phyloP scores from a whole-genome alignment of 148 eudicot species.

The Limonium bicolor region DNA sequence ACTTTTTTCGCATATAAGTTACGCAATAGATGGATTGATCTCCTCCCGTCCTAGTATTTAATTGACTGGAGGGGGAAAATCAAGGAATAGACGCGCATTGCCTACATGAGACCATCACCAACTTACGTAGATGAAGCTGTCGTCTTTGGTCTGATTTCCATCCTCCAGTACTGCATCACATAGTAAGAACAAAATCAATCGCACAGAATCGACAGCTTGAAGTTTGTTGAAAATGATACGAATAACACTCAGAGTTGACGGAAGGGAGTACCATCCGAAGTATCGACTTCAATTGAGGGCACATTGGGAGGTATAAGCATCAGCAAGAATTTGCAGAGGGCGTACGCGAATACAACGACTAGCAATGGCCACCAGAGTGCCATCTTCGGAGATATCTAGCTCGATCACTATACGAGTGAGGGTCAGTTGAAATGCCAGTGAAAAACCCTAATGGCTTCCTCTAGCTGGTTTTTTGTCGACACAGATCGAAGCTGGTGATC shows the following conservation, averaged over 20 bases:
- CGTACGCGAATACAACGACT: slow-evolving; percentile 61
- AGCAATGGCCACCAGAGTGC: slow-evolving; percentile 77
- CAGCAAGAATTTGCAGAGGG: slow-evolving; percentile 55
- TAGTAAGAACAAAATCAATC: neutral
- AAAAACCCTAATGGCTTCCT: slow-evolving; percentile 4
- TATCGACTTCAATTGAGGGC: slow-evolving; percentile 87
- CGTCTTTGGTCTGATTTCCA: slow-evolving; percentile 70
- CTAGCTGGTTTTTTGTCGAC: neutral
- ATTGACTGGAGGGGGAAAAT: too few relatives aligned
- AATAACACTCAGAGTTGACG: too few relatives aligned
- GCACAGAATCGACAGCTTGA: too few relatives aligned
- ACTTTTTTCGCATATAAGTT: too few relatives aligned
- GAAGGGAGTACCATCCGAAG: slow-evolving; percentile 58
- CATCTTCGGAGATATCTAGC: slow-evolving; percentile 41
- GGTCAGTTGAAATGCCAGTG: neutral
- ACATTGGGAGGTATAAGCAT: slow-evolving; percentile 92
- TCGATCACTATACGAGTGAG: neutral
- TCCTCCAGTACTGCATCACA: slow-evolving; percentile 67
- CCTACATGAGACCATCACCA: too few relatives aligned
- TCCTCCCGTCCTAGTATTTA: too few relatives aligned
- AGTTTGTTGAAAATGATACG: too few relatives aligned
- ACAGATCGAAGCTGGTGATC: neutral
- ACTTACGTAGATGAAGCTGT: slow-evolving; percentile 93
- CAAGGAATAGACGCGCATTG: too few relatives aligned
- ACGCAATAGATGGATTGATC: too few relatives aligned